Percentiles rank a stretch among this genome's conserved stretches.
These are phyloP conservation scores for Amanita pseudoporphyria DNA, from an alignment of 768 basidiomycete genomes.

Conservation along the genomic window DNA sequence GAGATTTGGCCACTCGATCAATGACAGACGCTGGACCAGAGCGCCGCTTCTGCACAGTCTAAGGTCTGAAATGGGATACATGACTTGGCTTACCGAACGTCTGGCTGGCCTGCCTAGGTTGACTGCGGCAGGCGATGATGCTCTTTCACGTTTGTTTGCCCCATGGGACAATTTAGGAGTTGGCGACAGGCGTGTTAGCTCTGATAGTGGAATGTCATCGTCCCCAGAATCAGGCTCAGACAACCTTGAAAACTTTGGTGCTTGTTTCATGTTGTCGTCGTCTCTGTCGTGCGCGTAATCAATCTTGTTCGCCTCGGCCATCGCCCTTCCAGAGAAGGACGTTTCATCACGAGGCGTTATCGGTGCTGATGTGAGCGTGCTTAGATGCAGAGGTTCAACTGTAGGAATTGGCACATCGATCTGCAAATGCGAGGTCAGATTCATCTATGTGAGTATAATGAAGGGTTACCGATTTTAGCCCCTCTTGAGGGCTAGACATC, in stretches of 20 bases:
- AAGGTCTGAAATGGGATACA: background rate
- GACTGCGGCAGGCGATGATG: constrained; percentile 7
- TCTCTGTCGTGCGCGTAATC: background rate
- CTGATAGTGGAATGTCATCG: constrained; percentile 16
- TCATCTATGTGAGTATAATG: background rate
- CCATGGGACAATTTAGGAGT: background rate
- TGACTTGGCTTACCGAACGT: background rate
- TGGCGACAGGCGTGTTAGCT: constrained; percentile 11
- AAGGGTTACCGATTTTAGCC: constrained; percentile 8
- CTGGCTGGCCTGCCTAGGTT: constrained; percentile 1
- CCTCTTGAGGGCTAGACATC: constrained; percentile 24
- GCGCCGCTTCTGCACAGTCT: background rate
- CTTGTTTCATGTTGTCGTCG: background rate
- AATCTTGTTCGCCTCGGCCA: background rate
- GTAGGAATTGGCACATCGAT: constrained; percentile 4
- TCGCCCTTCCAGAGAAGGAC: background rate
- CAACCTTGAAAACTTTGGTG: constrained; percentile 9
- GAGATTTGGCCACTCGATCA: background rate
- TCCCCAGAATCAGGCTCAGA: constrained; percentile 15
- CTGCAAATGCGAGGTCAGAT: background rate
- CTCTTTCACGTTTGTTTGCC: constrained; percentile 13
- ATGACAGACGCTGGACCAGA: background rate
- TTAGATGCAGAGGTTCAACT: constrained; percentile 1
- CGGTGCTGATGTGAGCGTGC: background rate
- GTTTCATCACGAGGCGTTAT: background rate